Evolutionary conservation across 192 early-diverging fungal species (phyloP).

Genomic region (Dispira simplex): DNA sequence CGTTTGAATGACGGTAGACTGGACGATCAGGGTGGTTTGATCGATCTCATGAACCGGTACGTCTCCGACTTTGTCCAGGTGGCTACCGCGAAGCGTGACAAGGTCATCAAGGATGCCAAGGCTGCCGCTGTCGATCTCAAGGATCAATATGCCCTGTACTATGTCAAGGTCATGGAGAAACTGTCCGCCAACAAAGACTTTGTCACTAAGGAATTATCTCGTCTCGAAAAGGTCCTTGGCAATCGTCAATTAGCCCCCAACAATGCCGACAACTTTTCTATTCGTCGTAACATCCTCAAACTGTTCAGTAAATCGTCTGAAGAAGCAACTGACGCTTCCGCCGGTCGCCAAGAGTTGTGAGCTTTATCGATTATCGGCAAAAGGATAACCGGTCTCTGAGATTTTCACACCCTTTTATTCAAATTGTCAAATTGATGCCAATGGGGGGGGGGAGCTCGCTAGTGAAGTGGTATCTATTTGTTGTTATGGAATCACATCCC

Average conservation of each 20-base stretch:
- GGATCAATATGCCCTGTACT: constrained; percentile 58
- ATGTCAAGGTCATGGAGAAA: constrained; percentile 88
- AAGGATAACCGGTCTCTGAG: too few relatives aligned
- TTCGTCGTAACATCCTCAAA: constrained; percentile 73
- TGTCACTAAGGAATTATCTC: constrained; percentile 58
- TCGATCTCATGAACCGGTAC: constrained; percentile 17
- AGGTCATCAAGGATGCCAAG: constrained; percentile 29
- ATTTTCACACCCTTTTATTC: too few relatives aligned
- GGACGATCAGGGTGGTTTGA: constrained; percentile 24
- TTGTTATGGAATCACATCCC: too few relatives aligned
- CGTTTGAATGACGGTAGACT: constrained; percentile 61
- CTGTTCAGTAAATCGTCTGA: constrained; percentile 15
- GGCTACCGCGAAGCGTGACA: constrained; percentile 24
- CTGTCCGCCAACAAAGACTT: constrained; percentile 49
- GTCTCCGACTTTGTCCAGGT: constrained; percentile 44
- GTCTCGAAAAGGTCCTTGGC: constrained; percentile 63
- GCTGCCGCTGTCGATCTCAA: constrained; percentile 26
- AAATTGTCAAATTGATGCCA: too few relatives aligned
- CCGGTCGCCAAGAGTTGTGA: constrained; percentile 6
- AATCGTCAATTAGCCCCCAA: constrained; percentile 43
- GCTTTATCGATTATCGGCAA: too few relatives aligned
- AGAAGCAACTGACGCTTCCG: background rate
- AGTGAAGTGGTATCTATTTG: too few relatives aligned
- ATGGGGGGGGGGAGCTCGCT: too few relatives aligned
- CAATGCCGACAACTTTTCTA: constrained; percentile 75